Conservation (phyloP, 2,329 filamentous ascomycete genomes). For the Dactylellina sp. region DNA sequence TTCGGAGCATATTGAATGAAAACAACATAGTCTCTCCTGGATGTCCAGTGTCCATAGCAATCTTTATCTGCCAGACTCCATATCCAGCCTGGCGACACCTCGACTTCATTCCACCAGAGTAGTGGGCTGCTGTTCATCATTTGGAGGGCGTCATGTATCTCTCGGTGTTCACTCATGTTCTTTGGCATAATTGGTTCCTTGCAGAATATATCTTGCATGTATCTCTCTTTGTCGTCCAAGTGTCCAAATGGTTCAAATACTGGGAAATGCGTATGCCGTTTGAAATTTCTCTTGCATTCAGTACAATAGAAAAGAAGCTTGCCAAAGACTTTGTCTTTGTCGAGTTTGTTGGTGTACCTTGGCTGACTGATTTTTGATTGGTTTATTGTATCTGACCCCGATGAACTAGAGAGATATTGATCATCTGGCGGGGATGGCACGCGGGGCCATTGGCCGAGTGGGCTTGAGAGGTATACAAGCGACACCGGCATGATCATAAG, state of each 20-base stretch:
- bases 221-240: constrained; percentile 9
- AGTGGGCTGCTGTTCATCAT: constrained; percentile 7
- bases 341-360: neutral
- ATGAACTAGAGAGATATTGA: constrained; percentile 1
- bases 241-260: neutral
- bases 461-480: neutral
- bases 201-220: constrained; percentile 1
- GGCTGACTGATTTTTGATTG: neutral
- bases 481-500: too few species aligned
- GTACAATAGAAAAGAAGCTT: neutral
- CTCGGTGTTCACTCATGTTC: neutral
- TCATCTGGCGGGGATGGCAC: neutral
- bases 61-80: neutral
- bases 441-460: neutral
- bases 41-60: neutral
- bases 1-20: constrained; percentile 1
- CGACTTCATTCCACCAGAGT: neutral
- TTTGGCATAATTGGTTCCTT: neutral
- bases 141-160: constrained; percentile 1
- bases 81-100: neutral
- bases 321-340: neutral
- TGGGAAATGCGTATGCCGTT: neutral
- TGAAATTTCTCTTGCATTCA: neutral
- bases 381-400: neutral
- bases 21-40: constrained; percentile 1